These are phyloP conservation scores for Populus trichocarpa DNA, from an alignment of 441 rosid species.

Conservation along the genomic window DNA sequence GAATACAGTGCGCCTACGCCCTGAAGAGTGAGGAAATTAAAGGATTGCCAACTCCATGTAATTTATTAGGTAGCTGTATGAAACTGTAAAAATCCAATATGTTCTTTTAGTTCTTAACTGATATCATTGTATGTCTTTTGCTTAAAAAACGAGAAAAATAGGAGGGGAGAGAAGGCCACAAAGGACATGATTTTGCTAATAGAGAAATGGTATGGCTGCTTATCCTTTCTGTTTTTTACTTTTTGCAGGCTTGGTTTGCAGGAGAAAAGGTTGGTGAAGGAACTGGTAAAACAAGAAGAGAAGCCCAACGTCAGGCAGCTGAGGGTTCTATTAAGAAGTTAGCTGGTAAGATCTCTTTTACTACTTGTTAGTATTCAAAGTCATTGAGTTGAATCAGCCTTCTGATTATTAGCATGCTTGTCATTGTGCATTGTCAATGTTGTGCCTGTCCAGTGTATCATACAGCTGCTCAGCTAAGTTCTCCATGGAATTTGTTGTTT, in stretches of 20 bases:
- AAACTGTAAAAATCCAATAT: not conserved
- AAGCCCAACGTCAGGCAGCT: conserved; percentile 81
- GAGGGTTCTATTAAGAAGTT: conserved; percentile 68
- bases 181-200: too few relatives aligned
- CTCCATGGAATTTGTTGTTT: too few relatives aligned
- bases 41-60: not conserved
- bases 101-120: not conserved
- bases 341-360: conserved; percentile 55
- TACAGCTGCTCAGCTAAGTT: not conserved
- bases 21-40: not conserved
- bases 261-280: conserved; percentile 87
- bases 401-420: conserved; percentile 2
- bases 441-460: not conserved
- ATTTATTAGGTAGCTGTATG: not conserved
- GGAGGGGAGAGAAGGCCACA: too few relatives aligned
- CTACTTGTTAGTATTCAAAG: not conserved
- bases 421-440: conserved; percentile 5
- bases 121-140: not conserved
- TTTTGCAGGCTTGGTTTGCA: conserved; percentile 78
- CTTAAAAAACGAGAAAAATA: not conserved
- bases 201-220: not conserved
- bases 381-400: not conserved
- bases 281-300: conserved; percentile 80
- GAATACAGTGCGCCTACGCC: not conserved
- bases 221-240: conserved; percentile 7